Evolutionary conservation across 805 yeast species (phyloP).

Genomic region (Wickerhamomyces queroliae): DNA sequence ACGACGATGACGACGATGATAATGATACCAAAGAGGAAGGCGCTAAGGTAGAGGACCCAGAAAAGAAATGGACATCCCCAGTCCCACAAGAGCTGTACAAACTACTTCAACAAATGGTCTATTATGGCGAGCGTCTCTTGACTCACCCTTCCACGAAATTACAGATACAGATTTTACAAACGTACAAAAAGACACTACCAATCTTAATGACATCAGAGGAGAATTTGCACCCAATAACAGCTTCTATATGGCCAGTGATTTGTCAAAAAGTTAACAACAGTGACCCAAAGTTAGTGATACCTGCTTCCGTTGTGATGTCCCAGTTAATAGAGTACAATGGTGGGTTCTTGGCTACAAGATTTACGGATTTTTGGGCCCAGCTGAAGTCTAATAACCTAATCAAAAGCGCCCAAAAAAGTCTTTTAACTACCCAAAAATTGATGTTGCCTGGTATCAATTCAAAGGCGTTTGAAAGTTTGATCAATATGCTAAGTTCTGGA

Average conservation of each 20-base stretch:
- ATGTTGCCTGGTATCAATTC: conserved; percentile 19
- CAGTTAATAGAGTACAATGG: conserved; percentile 32
- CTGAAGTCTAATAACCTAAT: conserved; percentile 11
- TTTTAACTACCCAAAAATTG: conserved; percentile 5
- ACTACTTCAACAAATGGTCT: conserved; percentile 53
- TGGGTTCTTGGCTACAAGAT: conserved; percentile 40
- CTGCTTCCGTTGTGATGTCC: conserved; percentile 23
- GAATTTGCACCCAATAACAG: conserved; percentile 42
- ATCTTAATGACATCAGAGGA: conserved; percentile 44
- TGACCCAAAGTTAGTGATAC: conserved; percentile 23
- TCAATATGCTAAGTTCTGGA: conserved; percentile 15
- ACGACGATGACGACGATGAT: conserved; percentile 26
- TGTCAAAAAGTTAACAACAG: conserved; percentile 11
- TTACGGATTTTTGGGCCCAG: conserved; percentile 39
- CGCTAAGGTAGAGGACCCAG: conserved; percentile 15
- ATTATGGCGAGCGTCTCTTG: conserved; percentile 63
- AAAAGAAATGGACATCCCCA: conserved; percentile 59
- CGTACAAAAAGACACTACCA: conserved; percentile 40
- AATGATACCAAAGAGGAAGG: conserved; percentile 13
- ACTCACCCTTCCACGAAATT: conserved; percentile 61
- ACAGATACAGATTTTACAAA: conserved; percentile 48
- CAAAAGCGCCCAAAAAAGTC: conserved; percentile 7
- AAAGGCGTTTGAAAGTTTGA: conserved; percentile 14
- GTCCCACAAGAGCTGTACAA: conserved; percentile 57
- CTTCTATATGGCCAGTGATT: conserved; percentile 48